Conservation (phyloP, 495 filamentous ascomycete genomes). For the Penicillium soppii region DNA sequence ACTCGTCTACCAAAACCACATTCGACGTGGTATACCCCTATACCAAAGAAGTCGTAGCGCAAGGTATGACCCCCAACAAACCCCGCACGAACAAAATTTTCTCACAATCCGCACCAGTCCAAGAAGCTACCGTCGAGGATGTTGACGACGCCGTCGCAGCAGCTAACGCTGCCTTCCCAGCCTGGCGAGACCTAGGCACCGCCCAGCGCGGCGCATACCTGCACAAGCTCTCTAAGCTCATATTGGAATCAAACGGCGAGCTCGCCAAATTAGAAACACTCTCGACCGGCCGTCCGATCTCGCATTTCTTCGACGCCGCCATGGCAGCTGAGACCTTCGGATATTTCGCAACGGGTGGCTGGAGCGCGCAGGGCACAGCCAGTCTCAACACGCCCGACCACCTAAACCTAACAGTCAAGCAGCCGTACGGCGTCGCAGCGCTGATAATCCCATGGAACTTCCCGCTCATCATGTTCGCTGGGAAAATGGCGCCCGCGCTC, state of each 20-base stretch:
- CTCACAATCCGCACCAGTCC: constrained; percentile 22
- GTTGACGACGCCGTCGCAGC: constrained; percentile 58
- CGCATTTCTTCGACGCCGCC: constrained; percentile 23
- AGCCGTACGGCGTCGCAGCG: constrained; percentile 34
- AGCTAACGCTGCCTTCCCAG: constrained; percentile 57
- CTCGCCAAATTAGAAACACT: constrained; percentile 49
- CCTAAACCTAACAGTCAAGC: constrained; percentile 43
- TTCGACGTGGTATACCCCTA: constrained; percentile 47
- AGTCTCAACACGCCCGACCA: constrained; percentile 59
- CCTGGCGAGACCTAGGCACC: constrained; percentile 54
- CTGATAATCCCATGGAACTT: constrained; percentile 41
- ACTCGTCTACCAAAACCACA: constrained; percentile 41
- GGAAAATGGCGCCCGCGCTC: constrained; percentile 57
- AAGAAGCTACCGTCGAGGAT: constrained; percentile 52
- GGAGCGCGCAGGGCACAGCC: constrained; percentile 45
- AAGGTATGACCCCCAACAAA: constrained; percentile 22
- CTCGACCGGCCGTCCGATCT: constrained; percentile 31
- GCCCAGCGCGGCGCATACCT: constrained; percentile 46
- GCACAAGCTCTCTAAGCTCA: constrained; percentile 53
- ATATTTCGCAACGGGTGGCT: constrained; percentile 31
- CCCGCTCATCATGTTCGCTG: constrained; percentile 33
- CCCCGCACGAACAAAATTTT: not conserved
- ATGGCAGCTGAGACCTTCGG: constrained; percentile 21
- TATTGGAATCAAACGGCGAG: constrained; percentile 47
- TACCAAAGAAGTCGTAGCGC: constrained; percentile 40